phyloP scores from a whole-genome alignment of 371 early-diverging fungal species.

The Apophysomyces ossiformis region DNA sequence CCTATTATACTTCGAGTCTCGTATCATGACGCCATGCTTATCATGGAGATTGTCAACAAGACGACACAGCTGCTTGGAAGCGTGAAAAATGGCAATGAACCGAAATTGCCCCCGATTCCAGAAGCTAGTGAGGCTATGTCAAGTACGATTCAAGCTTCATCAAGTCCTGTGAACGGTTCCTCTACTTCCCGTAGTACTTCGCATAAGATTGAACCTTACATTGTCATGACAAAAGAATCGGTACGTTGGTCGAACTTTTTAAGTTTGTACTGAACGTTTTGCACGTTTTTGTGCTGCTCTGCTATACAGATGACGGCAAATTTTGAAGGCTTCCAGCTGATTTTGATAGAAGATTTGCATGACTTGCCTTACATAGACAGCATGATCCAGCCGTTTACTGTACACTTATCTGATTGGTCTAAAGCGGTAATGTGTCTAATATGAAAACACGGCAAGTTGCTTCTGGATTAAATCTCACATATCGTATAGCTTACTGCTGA shows the following conservation, averaged over 20 bases:
- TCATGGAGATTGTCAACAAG: constrained; percentile 81
- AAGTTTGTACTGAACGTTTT: not conserved
- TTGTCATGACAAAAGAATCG: constrained; percentile 55
- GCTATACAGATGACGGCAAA: constrained; percentile 42
- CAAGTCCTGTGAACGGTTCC: not conserved
- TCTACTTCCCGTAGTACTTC: not conserved
- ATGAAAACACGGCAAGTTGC: not conserved
- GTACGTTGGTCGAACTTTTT: constrained; percentile 23
- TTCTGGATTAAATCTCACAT: not conserved
- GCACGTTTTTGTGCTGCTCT: not conserved
- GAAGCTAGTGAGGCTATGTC: not conserved
- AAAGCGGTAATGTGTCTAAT: constrained; percentile 32
- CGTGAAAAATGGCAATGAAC: not conserved
- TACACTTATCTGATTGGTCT: constrained; percentile 79
- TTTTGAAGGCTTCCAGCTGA: constrained; percentile 68
- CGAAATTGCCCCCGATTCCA: constrained; percentile 16
- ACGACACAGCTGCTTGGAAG: constrained; percentile 62
- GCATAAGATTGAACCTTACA: constrained; percentile 42
- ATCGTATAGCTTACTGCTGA: constrained; percentile 69
- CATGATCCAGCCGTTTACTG: constrained; percentile 64
- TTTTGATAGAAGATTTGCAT: constrained; percentile 82
- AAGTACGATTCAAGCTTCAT: not conserved
- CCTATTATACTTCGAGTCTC: constrained; percentile 72
- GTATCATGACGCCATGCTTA: constrained; percentile 84
- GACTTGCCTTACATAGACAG: constrained; percentile 82